These are phyloP conservation scores for Colletotrichum incanum DNA, from an alignment of 2,329 filamentous ascomycete species.

Conservation along the genomic window DNA sequence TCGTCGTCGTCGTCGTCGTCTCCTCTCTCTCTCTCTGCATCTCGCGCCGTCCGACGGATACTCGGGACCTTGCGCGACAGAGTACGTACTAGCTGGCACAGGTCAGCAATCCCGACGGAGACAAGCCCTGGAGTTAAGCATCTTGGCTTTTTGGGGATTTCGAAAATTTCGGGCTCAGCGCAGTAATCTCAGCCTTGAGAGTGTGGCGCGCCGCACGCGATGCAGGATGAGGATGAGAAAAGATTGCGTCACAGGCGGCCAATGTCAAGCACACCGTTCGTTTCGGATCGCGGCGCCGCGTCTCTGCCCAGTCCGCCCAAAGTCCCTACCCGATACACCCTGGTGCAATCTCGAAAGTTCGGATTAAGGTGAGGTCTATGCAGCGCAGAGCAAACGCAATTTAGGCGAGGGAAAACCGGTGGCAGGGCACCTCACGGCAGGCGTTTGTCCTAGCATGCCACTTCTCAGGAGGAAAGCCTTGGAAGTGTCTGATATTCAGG, in stretches of 20 bases:
- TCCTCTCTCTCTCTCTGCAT: too few species aligned
- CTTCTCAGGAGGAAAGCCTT: neutral
- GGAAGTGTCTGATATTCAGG: neutral
- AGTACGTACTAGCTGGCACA: neutral
- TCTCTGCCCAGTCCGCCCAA: neutral
- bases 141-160: neutral
- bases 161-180: too few species aligned
- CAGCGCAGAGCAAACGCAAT: neutral
- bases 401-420: neutral
- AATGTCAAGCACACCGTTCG: constrained; percentile 22
- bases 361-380: constrained; percentile 24
- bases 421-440: neutral
- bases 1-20: neutral
- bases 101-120: neutral
- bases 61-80: neutral
- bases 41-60: neutral
- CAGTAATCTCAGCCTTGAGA: neutral
- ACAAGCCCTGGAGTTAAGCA: neutral
- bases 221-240: neutral
- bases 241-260: constrained; percentile 18
- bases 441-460: too few species aligned
- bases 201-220: neutral
- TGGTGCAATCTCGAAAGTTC: neutral
- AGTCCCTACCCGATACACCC: neutral
- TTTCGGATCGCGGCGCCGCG: constrained; percentile 14